Conservation (phyloP, 768 basidiomycete genomes). For the Coprinopsis marcescibilis region DNA sequence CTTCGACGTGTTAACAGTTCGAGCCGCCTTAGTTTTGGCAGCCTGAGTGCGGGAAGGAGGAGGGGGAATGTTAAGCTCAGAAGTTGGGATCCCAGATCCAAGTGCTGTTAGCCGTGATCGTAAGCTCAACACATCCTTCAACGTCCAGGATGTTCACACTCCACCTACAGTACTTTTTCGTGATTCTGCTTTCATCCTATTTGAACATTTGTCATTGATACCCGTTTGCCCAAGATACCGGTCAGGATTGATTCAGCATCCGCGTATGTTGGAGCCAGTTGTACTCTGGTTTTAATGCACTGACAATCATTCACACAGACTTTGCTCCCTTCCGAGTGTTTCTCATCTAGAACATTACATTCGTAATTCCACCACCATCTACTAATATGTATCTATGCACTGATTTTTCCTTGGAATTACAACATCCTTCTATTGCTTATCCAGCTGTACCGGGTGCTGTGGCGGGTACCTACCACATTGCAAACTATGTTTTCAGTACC, state of each 20-base stretch:
- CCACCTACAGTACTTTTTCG: constrained; percentile 1
- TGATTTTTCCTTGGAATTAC: too few relatives aligned
- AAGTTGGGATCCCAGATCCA: constrained; percentile 57
- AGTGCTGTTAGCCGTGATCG: constrained; percentile 54
- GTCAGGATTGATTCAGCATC: constrained; percentile 6
- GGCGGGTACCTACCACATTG: too few relatives aligned
- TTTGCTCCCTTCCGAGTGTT: neutral
- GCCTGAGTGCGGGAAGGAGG: constrained; percentile 62
- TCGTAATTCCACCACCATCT: neutral
- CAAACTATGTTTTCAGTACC: too few relatives aligned
- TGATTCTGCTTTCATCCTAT: constrained; percentile 3
- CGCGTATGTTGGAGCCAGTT: neutral
- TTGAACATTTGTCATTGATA: constrained; percentile 5
- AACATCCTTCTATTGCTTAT: too few relatives aligned
- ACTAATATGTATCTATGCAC: constrained; percentile 4
- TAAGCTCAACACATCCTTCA: constrained; percentile 2
- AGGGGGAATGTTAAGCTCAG: constrained; percentile 57
- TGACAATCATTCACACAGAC: neutral
- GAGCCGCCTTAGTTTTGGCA: constrained; percentile 84
- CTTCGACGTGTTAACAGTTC: constrained; percentile 86
- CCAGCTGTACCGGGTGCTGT: too few relatives aligned
- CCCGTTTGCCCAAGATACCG: constrained; percentile 6
- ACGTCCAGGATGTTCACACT: constrained; percentile 6
- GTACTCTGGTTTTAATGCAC: neutral
- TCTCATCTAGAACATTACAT: neutral